phyloP scores from a whole-genome alignment of 306 rosid genomes.

The Cicer bijugum region DNA sequence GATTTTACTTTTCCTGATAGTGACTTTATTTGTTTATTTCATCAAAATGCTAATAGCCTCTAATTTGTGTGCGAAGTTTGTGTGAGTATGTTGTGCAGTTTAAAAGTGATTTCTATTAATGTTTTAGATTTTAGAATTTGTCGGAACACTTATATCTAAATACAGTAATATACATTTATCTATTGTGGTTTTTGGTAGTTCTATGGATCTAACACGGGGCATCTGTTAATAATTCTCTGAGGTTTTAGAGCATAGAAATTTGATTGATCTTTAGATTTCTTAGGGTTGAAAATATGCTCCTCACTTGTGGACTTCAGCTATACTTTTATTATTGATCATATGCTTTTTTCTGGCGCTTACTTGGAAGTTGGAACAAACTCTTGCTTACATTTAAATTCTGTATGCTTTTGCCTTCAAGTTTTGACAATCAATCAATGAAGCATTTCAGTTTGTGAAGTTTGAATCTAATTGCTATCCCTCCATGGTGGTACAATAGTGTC shows the following conservation, averaged over 20 bases:
- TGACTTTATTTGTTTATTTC: constrained; percentile 32
- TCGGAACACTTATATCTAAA: neutral
- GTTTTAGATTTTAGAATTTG: constrained; percentile 31
- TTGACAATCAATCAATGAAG: neutral
- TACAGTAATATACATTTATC: constrained; percentile 22
- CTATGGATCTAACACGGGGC: constrained; percentile 20
- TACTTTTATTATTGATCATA: neutral
- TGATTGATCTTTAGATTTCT: constrained; percentile 14
- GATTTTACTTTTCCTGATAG: neutral
- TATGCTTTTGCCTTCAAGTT: neutral
- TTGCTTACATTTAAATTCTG: neutral
- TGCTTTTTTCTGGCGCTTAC: neutral
- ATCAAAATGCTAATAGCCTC: constrained; percentile 15
- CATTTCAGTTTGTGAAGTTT: neutral
- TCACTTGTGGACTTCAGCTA: neutral
- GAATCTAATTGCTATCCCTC: neutral
- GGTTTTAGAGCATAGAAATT: constrained; percentile 25
- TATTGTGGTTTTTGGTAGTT: constrained; percentile 36
- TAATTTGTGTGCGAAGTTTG: neutral
- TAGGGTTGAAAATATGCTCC: neutral
- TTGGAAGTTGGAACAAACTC: neutral
- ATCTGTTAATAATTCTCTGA: constrained; percentile 16
- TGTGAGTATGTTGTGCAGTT: constrained; percentile 13
- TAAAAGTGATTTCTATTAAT: neutral
- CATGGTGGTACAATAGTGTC: neutral